A percentile compares a stretch with the other conserved stretches of the same genome.
These are phyloP conservation scores for Acanthamoeba sp. DNA, from an alignment of 208 protist genomes.

Conservation along the genomic window DNA sequence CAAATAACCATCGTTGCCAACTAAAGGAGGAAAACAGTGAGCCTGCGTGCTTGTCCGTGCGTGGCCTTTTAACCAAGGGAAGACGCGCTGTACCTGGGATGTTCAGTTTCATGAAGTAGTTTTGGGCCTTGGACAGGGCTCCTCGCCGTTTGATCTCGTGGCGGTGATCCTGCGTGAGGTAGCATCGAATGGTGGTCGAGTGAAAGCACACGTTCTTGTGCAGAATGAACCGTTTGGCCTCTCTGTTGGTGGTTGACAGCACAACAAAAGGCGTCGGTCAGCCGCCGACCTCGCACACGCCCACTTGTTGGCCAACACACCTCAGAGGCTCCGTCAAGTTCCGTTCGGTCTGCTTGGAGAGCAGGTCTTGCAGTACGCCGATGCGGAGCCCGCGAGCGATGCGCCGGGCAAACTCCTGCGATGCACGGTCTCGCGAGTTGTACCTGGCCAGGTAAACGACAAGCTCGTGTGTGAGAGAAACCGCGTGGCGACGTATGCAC, in stretches of 20 bases:
- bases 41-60: too few relatives aligned
- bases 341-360: background rate
- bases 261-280: too few relatives aligned
- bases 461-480: too few relatives aligned
- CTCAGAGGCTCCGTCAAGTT: background rate
- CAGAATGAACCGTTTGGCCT: background rate
- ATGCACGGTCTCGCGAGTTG: background rate
- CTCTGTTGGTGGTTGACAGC: background rate
- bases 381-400: background rate
- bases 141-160: background rate
- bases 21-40: too few relatives aligned
- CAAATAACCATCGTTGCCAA: too few relatives aligned
- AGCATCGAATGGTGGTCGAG: background rate
- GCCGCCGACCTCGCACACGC: too few relatives aligned
- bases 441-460: too few relatives aligned
- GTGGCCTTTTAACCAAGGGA: too few relatives aligned
- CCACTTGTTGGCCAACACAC: too few relatives aligned
- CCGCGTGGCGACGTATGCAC: too few relatives aligned
- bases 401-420: background rate
- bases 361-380: background rate
- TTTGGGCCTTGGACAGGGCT: background rate
- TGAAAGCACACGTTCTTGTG: conserved; percentile 18
- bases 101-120: conserved; percentile 13
- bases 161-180: background rate
- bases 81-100: background rate